A percentile compares a stretch with the other conserved stretches of the same genome.
Conservation (phyloP, 164 flowering plant genomes). For the Chimonanthus salicifolius region DNA sequence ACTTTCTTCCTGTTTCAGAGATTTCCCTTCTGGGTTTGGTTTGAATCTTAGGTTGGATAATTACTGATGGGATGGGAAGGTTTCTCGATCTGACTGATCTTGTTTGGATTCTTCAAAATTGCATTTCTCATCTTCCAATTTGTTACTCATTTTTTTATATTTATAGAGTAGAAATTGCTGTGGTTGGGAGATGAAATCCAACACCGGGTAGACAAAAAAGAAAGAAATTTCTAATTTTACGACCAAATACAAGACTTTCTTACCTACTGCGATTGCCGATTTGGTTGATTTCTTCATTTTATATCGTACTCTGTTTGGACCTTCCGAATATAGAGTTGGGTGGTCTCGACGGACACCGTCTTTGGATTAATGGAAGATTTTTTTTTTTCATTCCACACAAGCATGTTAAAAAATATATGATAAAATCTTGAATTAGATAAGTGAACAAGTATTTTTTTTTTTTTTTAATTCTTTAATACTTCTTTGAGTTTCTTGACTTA, state of each 20-base stretch:
- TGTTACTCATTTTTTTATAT: not conserved
- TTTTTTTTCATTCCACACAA: too few species aligned
- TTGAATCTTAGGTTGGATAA: not conserved
- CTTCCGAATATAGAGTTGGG: too few species aligned
- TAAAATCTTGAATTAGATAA: too few species aligned
- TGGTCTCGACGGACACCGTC: too few species aligned
- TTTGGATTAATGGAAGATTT: too few species aligned
- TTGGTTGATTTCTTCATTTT: not conserved
- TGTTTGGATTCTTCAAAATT: slow-evolving; percentile 1
- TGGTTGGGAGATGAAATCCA: not conserved
- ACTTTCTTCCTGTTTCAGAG: not conserved
- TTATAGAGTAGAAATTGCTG: not conserved
- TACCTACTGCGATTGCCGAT: not conserved
- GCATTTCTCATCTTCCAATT: not conserved
- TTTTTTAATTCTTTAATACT: too few species aligned
- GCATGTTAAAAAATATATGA: too few species aligned
- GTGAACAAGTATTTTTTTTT: too few species aligned
- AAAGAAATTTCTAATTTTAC: too few species aligned
- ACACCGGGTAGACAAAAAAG: not conserved
- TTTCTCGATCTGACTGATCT: not conserved
- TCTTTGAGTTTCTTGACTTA: too few species aligned
- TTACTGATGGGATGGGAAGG: not conserved
- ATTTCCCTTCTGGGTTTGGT: not conserved
- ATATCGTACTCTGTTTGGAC: too few species aligned
- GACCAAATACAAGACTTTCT: not conserved